Conservation (phyloP, 2,329 filamentous ascomycete genomes). For the Fusarium sp. region DNA sequence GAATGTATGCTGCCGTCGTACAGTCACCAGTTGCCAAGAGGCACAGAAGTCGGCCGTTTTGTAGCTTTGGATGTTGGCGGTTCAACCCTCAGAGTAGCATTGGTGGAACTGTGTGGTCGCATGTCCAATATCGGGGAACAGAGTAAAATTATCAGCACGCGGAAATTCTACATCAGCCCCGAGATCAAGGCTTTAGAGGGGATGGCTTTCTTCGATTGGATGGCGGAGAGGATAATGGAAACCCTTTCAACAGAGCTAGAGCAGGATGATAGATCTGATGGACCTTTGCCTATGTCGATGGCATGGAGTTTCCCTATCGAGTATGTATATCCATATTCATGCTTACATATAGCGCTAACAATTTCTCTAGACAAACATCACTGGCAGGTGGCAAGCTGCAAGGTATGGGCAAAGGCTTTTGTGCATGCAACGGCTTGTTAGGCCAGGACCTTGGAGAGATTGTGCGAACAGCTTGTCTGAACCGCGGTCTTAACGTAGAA, state of each 20-base stretch:
- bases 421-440: slow-evolving; percentile 66
- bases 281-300: slow-evolving; percentile 67
- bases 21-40: slow-evolving; percentile 71
- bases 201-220: slow-evolving; percentile 74
- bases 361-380: slow-evolving; percentile 67
- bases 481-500: slow-evolving; percentile 63
- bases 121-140: slow-evolving; percentile 52
- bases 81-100: slow-evolving; percentile 72
- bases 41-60: slow-evolving; percentile 68
- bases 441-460: slow-evolving; percentile 70
- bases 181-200: slow-evolving; percentile 68
- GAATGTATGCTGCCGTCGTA: slow-evolving; percentile 74
- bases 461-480: slow-evolving; percentile 64
- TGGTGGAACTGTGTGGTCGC: slow-evolving; percentile 68
- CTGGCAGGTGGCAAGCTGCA: slow-evolving; percentile 68
- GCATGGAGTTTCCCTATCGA: slow-evolving; percentile 78
- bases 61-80: slow-evolving; percentile 76
- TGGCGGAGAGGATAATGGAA: slow-evolving; percentile 69
- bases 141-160: slow-evolving; percentile 65
- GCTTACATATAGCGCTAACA: slow-evolving; percentile 39
- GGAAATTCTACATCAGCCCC: slow-evolving; percentile 66
- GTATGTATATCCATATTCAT: slow-evolving; percentile 44
- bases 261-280: slow-evolving; percentile 50
- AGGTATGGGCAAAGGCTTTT: slow-evolving; percentile 74
- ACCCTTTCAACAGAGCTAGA: slow-evolving; percentile 61